These are phyloP conservation scores for Fusarium coicis DNA, from an alignment of 2,329 filamentous ascomycete genomes.

Conservation along the genomic window DNA sequence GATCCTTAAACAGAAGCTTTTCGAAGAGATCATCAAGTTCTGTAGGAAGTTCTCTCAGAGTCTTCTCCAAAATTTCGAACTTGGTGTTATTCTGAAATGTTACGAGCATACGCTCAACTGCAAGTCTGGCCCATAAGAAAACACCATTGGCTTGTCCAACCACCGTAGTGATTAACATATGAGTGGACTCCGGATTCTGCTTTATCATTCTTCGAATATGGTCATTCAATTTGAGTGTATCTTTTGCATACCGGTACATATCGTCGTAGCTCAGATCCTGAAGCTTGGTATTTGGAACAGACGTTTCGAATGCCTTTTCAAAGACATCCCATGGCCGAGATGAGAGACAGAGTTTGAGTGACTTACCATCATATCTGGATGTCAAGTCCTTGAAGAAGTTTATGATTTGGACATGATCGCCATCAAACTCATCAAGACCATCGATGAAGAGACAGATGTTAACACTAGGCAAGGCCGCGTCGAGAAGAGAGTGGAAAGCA, in stretches of 20 bases:
- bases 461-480: neutral
- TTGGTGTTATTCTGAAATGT: neutral
- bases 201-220: neutral
- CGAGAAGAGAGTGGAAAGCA: constrained; percentile 1
- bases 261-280: constrained; percentile 15
- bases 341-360: constrained; percentile 10
- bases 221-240: neutral
- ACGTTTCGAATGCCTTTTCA: constrained; percentile 1
- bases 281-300: constrained; percentile 7
- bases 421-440: constrained; percentile 50
- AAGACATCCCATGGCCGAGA: constrained; percentile 14
- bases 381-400: constrained; percentile 37
- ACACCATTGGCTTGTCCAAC: constrained; percentile 8
- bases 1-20: neutral
- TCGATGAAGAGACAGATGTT: constrained; percentile 47
- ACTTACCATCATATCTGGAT: neutral
- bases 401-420: constrained; percentile 44
- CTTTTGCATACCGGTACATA: constrained; percentile 8
- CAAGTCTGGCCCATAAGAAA: constrained; percentile 17
- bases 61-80: neutral
- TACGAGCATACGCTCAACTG: constrained; percentile 9
- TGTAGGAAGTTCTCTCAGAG: neutral
- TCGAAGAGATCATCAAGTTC: constrained; percentile 10
- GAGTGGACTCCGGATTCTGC: neutral
- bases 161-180: neutral